phyloP scores from a whole-genome alignment of 169 alveolate genomes.

The Cryptosporidium parvum region DNA sequence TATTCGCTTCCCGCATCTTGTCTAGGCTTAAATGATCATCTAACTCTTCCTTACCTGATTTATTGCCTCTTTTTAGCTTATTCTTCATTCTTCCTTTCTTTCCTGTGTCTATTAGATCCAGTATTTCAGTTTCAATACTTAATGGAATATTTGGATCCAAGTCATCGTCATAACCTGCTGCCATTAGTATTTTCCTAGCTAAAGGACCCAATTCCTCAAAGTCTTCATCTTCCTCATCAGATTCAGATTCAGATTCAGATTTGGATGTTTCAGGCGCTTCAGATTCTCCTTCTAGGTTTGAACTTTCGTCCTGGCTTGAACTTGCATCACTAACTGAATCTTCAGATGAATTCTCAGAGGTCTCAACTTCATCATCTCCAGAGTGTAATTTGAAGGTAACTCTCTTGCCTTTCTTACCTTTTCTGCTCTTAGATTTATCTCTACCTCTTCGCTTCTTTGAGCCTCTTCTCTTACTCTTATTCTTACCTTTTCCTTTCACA shows the following conservation, averaged over 20 bases:
- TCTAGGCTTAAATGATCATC: slow-evolving; percentile 15
- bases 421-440: background rate
- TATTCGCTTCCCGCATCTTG: slow-evolving; percentile 20
- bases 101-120: slow-evolving; percentile 21
- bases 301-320: background rate
- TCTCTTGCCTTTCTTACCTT: slow-evolving; percentile 1
- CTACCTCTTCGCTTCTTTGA: background rate
- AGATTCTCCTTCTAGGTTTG: background rate
- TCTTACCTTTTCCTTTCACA: background rate
- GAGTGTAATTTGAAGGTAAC: background rate
- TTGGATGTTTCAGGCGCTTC: background rate
- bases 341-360: background rate
- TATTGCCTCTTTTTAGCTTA: slow-evolving; percentile 7
- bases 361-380: slow-evolving; percentile 6
- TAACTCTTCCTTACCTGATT: background rate
- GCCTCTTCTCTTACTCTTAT: background rate
- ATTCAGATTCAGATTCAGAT: background rate
- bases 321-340: background rate
- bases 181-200: slow-evolving; percentile 27
- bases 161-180: slow-evolving; percentile 60
- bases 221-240: background rate
- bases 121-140: slow-evolving; percentile 37
- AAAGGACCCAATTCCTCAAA: slow-evolving; percentile 46
- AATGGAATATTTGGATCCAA: slow-evolving; percentile 41
- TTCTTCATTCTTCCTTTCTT: background rate